Evolutionary conservation across 23 red algal genomes (phyloP).

Genomic region (Agarophyton chilense): DNA sequence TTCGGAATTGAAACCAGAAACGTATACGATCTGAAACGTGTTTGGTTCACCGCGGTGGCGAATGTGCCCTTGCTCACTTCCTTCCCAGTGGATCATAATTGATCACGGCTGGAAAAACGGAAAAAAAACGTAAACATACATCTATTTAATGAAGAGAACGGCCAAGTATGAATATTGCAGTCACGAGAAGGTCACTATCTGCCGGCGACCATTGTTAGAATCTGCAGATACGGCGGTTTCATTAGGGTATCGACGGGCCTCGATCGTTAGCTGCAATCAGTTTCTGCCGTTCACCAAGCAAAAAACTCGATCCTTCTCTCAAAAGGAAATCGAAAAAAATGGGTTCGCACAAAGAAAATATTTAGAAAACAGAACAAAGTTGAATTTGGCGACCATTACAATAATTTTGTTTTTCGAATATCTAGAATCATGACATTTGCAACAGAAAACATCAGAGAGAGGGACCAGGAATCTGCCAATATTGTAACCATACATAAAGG

Average conservation of each 20-base stretch:
- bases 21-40: slow-evolving; percentile 37
- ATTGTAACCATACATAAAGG: slow-evolving; percentile 84
- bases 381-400: slow-evolving; percentile 40
- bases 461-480: slow-evolving; percentile 88
- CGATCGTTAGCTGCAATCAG: slow-evolving; percentile 75
- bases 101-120: slow-evolving; percentile 76
- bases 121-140: slow-evolving; percentile 96
- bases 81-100: slow-evolving; percentile 68
- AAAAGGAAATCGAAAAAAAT: slow-evolving; percentile 32
- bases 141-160: slow-evolving; percentile 67
- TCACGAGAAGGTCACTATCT: slow-evolving; percentile 80
- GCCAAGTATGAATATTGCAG: slow-evolving; percentile 72
- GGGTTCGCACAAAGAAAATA: slow-evolving; percentile 18
- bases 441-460: slow-evolving; percentile 26
- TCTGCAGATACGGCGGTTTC: slow-evolving; percentile 77
- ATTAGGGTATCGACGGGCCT: slow-evolving; percentile 87
- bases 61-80: slow-evolving; percentile 55
- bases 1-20: slow-evolving; percentile 78
- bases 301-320: slow-evolving; percentile 80
- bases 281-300: slow-evolving; percentile 75
- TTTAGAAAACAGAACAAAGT: slow-evolving; percentile 28
- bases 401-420: slow-evolving; percentile 11
- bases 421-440: slow-evolving; percentile 74
- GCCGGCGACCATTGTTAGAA: slow-evolving; percentile 80
- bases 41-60: slow-evolving; percentile 77